Evolutionary conservation across 306 rosid species (phyloP).

Genomic region (Lathyrus sativus): DNA sequence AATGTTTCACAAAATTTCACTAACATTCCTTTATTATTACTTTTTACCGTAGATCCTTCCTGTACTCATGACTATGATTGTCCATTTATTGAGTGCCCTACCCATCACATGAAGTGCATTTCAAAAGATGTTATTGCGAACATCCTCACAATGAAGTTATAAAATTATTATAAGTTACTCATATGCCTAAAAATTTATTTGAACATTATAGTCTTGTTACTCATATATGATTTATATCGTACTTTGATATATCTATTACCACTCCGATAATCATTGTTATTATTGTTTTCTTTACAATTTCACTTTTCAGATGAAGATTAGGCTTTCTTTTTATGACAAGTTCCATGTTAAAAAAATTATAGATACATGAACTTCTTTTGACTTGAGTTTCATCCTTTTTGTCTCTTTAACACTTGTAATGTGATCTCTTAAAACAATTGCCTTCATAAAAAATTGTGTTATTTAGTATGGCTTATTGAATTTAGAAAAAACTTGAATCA

Average conservation of each 20-base stretch:
- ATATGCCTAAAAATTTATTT: not conserved
- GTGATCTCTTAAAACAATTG: too few species aligned
- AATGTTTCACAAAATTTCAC: not conserved
- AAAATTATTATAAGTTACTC: not conserved
- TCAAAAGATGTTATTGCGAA: not conserved
- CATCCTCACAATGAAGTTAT: not conserved
- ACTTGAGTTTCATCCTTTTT: too few species aligned
- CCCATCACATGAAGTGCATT: not conserved
- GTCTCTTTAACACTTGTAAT: too few species aligned
- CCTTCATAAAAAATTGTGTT: too few species aligned
- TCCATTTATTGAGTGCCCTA: not conserved
- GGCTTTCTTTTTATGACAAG: too few species aligned
- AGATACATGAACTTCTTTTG: too few species aligned
- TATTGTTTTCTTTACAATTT: too few species aligned
- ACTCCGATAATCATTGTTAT: too few species aligned
- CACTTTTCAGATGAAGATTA: too few species aligned
- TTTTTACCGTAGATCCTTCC: not conserved
- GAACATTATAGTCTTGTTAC: not conserved
- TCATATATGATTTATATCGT: not conserved
- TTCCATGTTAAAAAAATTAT: too few species aligned
- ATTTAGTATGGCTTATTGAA: too few species aligned
- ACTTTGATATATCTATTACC: not conserved
- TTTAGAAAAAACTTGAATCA: too few species aligned
- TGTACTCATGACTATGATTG: not conserved
- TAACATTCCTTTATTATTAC: not conserved